Base-by-base conservation (phyloP, 1,284 basidiomycete genomes). In the Moesziomyces sp. region DNA sequence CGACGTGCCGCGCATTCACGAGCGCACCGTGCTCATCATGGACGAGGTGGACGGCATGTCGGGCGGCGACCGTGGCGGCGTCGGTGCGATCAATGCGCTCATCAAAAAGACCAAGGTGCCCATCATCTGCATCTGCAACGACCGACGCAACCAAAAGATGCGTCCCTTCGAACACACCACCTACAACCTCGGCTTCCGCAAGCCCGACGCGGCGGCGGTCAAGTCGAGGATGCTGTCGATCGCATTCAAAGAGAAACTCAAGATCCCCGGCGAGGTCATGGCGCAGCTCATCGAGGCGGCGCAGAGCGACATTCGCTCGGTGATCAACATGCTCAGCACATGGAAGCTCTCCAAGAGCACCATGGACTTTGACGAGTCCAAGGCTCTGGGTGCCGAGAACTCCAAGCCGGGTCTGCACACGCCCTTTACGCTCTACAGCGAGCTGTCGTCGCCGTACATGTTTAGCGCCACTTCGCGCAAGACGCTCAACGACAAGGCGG, bases 31-130 rank as follows among this genome's bases (percentile, higher is more conserved):
- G 73, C 86, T 99, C 46, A 98, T 99, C 84, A 97, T 99, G 94
- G 97, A 99, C 83, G 97, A 99, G 84, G 96, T 99, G 0, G 96
- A 99, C 78, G 96, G 97, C 9, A 99, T 99, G 94, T 97, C 94
- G 7, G 93, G 93, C 3, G 96, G 96, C 26, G 97, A 99, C 85
- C 88, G 96, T 52, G 96, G 97, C 21, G 96, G 96, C 68, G 92
- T 98, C 1, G 95, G 93, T 30, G 96, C 96, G 9, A 86, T 99
- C 78, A 94, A 94, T 66, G 89, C 90, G 0, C 83, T 99, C 60
- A 97, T 99, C 81, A 94, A 92, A 86, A 98, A 97, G 87, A 92
- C 93, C 14, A 93, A 91, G 91, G 90, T 98, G 52, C 97, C 97
- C 0, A 94, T 99, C 78, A 97, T 99, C 35, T 94, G 96, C 80